A percentile compares a stretch with the other conserved stretches of the same genome.
phyloP scores from a whole-genome alignment of 139 green algal species.

The Chlorella sorokiniana region DNA sequence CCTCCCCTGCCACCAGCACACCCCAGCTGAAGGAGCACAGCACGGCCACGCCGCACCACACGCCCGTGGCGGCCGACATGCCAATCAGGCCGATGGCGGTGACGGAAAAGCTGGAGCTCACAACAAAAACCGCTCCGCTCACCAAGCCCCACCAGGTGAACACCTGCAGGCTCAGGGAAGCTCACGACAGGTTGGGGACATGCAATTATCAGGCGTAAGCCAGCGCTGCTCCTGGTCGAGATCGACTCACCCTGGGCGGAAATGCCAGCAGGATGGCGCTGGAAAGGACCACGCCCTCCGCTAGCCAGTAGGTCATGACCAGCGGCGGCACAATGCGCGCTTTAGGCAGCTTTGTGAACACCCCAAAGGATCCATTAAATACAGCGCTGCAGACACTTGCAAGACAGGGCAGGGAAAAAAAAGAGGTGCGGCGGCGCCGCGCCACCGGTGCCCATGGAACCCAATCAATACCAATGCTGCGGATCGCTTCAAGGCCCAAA shows the following conservation, averaged over 20 bases:
- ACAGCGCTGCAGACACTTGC: conserved; percentile 6
- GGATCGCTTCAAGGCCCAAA: background rate
- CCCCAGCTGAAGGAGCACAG: conserved; percentile 37
- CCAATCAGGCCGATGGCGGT: conserved; percentile 31
- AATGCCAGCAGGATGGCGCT: conserved; percentile 1
- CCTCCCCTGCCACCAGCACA: conserved; percentile 11
- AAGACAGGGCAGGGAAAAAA: background rate
- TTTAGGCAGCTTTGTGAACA: conserved; percentile 5
- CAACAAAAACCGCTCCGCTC: conserved; percentile 37
- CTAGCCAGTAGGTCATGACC: conserved; percentile 33
- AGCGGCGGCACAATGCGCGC: background rate
- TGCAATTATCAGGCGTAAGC: background rate
- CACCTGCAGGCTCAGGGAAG: conserved; percentile 7
- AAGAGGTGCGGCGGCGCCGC: too few species aligned
- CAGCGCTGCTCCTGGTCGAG: background rate
- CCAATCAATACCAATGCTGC: too few species aligned
- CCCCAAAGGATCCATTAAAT: conserved; percentile 42
- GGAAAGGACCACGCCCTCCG: background rate
- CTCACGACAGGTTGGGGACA: background rate
- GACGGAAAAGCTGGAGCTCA: conserved; percentile 19
- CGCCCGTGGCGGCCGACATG: conserved; percentile 22
- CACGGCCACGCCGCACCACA: conserved; percentile 46
- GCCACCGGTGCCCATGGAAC: too few species aligned
- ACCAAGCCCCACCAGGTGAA: conserved; percentile 33
- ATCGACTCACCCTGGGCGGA: conserved; percentile 5